These are phyloP conservation scores for Blastocystis sp. DNA, from an alignment of 352 stramenopile species.

Conservation along the genomic window DNA sequence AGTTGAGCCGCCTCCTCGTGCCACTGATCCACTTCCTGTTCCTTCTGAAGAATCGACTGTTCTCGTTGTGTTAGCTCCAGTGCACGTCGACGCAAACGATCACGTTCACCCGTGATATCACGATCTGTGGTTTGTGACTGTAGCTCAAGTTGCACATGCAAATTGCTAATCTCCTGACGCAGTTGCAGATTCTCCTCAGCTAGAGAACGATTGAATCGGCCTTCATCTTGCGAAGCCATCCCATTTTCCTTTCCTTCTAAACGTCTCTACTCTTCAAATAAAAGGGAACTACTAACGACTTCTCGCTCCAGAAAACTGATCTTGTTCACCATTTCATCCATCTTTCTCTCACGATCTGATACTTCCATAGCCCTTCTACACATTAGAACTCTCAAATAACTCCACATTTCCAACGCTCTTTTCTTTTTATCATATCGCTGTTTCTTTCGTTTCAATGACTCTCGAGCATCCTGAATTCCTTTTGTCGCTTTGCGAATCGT, in stretches of 20 bases:
- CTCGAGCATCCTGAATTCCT: neutral
- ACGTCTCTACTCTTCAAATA: too few relatives aligned
- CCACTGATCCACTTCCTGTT: neutral
- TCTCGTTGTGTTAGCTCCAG: constrained; percentile 40
- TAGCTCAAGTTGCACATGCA: constrained; percentile 6
- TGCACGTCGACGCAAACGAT: neutral
- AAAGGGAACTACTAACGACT: neutral
- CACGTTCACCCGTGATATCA: neutral
- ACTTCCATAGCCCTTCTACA: constrained; percentile 17
- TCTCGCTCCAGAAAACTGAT: neutral
- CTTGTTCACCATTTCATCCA: neutral
- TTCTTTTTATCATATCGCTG: constrained; percentile 57
- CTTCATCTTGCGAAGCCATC: neutral
- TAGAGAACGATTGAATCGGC: neutral
- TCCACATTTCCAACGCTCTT: neutral
- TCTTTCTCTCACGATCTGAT: neutral
- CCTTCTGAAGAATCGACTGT: neutral
- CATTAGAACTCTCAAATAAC: neutral
- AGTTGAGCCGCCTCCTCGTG: neutral
- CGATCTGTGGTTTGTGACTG: neutral
- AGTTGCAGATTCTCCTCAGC: constrained; percentile 5
- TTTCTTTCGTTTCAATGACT: constrained; percentile 39
- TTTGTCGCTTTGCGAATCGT: neutral
- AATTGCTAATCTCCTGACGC: neutral
- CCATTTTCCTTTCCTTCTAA: neutral